Evolutionary conservation across 768 basidiomycete genomes (phyloP).

Genomic region (Artomyces pyxidatus): DNA sequence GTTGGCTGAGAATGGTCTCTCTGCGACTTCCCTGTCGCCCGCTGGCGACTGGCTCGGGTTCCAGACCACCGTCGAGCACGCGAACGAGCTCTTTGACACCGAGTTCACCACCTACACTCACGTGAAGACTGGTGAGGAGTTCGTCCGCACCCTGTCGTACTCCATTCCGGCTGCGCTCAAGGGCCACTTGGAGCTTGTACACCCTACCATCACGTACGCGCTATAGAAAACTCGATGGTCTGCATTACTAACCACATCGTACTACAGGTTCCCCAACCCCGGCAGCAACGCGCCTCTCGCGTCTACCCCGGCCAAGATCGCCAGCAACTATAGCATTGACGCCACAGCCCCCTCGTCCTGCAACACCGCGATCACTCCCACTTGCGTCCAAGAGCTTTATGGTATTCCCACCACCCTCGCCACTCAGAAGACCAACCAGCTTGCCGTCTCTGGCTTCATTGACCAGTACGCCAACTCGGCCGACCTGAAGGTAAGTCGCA

Average conservation of each 20-base stretch:
- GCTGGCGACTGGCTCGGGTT: conserved; percentile 10
- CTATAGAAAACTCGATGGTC: neutral
- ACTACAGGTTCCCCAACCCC: neutral
- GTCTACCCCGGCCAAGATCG: neutral
- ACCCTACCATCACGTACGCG: conserved; percentile 14
- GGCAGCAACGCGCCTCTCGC: neutral
- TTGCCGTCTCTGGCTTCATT: conserved; percentile 24
- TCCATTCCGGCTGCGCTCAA: conserved; percentile 4
- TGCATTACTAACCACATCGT: neutral
- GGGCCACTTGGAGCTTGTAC: conserved; percentile 12
- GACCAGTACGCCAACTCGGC: conserved; percentile 21
- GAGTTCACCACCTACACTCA: neutral
- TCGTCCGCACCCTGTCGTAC: conserved; percentile 3
- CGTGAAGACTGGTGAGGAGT: conserved; percentile 7
- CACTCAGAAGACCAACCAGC: conserved; percentile 13
- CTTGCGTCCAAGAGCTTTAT: conserved; percentile 27
- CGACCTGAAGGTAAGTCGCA: conserved; percentile 22
- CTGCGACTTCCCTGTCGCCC: conserved; percentile 3
- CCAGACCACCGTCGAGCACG: neutral
- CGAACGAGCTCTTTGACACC: neutral
- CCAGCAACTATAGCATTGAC: no score
- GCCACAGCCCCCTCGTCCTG: neutral
- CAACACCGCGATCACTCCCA: conserved; percentile 17
- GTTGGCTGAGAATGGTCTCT: conserved; percentile 9
- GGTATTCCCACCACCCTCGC: conserved; percentile 26